These are phyloP conservation scores for Neoascochyta sp. DNA, from an alignment of 2,329 filamentous ascomycete genomes.

Conservation along the genomic window DNA sequence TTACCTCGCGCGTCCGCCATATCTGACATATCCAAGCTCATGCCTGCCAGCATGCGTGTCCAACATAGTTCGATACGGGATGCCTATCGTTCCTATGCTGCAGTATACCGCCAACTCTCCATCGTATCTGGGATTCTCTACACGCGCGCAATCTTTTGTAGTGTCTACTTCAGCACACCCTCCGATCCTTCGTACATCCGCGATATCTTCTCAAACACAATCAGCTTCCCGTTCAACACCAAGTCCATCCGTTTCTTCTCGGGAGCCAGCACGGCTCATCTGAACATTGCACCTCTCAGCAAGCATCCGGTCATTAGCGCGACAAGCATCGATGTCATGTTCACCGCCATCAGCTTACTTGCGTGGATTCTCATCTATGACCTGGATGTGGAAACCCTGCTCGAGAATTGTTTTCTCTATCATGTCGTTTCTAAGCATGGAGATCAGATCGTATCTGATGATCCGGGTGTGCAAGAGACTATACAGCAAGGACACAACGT, in stretches of 20 bases:
- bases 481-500: too few relatives aligned
- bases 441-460: too few relatives aligned
- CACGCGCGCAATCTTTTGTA: slow-evolving; percentile 43
- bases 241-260: slow-evolving; percentile 28
- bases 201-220: slow-evolving; percentile 35
- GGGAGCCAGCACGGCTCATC: slow-evolving; percentile 19
- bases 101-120: slow-evolving; percentile 50
- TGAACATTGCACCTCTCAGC: too few relatives aligned
- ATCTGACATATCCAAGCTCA: slow-evolving; percentile 25
- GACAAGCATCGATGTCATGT: slow-evolving; percentile 57
- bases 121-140: slow-evolving; percentile 46
- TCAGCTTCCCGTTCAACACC: slow-evolving; percentile 43
- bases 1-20: not conserved
- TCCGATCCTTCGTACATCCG: slow-evolving; percentile 41
- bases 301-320: slow-evolving; percentile 56
- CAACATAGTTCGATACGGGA: slow-evolving; percentile 42
- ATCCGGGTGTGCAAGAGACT: too few relatives aligned
- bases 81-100: slow-evolving; percentile 43
- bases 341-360: slow-evolving; percentile 53
- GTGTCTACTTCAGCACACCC: slow-evolving; percentile 49
- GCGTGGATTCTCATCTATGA: slow-evolving; percentile 56
- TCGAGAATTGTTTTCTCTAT: slow-evolving; percentile 37
- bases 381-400: slow-evolving; percentile 50
- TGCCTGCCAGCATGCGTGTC: slow-evolving; percentile 50
- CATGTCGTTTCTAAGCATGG: slow-evolving; percentile 23